Conservation (phyloP, 169 alveolate genomes). For the Neospora caninum region DNA sequence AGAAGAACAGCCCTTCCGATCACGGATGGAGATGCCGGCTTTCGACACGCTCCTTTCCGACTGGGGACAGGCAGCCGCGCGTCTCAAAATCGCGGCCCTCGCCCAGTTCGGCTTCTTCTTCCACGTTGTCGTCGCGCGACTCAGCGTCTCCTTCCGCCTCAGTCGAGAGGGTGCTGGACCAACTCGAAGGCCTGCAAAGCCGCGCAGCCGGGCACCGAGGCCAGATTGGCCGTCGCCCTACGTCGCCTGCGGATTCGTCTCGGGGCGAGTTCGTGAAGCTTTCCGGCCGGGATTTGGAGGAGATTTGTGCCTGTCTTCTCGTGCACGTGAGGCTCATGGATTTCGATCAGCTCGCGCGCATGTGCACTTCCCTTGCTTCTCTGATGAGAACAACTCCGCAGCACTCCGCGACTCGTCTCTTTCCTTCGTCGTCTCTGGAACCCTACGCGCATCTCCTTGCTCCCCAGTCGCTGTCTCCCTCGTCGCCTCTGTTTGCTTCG, state of each 20-base stretch:
- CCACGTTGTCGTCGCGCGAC: background rate
- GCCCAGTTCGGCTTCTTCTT: background rate
- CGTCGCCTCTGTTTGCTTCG: background rate
- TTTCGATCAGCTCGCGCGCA: background rate
- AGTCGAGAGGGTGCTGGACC: background rate
- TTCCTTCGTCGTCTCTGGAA: background rate
- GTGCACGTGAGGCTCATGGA: background rate
- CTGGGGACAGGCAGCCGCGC: too few relatives aligned
- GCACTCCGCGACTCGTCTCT: background rate
- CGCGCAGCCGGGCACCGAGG: background rate
- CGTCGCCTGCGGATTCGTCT: background rate
- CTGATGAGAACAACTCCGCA: background rate
- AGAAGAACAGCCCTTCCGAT: too few relatives aligned
- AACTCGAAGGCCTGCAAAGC: background rate
- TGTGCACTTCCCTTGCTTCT: background rate
- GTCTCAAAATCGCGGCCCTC: background rate
- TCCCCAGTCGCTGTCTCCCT: background rate
- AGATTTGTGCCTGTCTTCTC: background rate
- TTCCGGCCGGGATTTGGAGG: background rate
- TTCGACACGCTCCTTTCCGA: too few relatives aligned
- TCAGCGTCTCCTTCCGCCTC: background rate
- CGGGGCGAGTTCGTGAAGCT: background rate
- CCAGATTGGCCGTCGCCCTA: background rate
- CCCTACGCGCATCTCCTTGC: background rate
- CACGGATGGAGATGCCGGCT: too few relatives aligned